Evolutionary conservation across 441 rosid species (phyloP).

Genomic region (Caryocar brasiliense): DNA sequence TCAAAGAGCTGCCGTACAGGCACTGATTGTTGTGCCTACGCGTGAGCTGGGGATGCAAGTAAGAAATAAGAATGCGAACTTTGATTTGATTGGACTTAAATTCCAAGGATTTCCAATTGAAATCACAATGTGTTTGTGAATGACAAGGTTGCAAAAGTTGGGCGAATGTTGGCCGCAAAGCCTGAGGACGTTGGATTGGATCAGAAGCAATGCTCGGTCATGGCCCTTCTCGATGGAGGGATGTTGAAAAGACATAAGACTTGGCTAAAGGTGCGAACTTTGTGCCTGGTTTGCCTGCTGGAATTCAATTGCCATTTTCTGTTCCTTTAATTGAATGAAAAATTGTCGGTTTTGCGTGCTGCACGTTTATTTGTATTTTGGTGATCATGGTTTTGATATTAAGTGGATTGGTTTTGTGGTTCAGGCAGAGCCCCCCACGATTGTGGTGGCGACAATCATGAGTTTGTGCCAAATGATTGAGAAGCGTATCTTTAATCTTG

Average conservation of each 20-base stretch:
- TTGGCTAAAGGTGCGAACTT: constrained; percentile 66
- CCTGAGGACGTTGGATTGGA: constrained; percentile 26
- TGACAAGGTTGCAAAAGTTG: constrained; percentile 72
- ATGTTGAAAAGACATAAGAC: constrained; percentile 65
- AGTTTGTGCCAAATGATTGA: constrained; percentile 82
- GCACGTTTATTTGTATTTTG: not conserved
- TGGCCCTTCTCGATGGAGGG: constrained; percentile 89
- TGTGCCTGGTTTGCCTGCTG: not conserved
- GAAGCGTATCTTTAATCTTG: constrained; percentile 59
- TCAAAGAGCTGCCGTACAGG: constrained; percentile 68
- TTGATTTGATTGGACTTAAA: not conserved
- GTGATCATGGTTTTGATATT: too few relatives aligned
- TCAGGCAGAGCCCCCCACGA: constrained; percentile 91
- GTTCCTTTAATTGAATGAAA: not conserved
- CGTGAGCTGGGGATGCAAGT: constrained; percentile 90
- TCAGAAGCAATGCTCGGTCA: constrained; percentile 50
- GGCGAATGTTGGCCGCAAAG: constrained; percentile 63
- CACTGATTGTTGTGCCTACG: constrained; percentile 71
- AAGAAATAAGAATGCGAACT: constrained; percentile 7
- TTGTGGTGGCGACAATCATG: constrained; percentile 74
- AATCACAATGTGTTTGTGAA: constrained; percentile 12
- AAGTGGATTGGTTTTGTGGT: not conserved
- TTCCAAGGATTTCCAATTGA: not conserved
- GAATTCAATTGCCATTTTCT: not conserved
- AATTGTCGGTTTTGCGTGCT: not conserved